Base-by-base conservation (phyloP, 768 basidiomycete species). In the Gloeophyllum trabeum region DNA sequence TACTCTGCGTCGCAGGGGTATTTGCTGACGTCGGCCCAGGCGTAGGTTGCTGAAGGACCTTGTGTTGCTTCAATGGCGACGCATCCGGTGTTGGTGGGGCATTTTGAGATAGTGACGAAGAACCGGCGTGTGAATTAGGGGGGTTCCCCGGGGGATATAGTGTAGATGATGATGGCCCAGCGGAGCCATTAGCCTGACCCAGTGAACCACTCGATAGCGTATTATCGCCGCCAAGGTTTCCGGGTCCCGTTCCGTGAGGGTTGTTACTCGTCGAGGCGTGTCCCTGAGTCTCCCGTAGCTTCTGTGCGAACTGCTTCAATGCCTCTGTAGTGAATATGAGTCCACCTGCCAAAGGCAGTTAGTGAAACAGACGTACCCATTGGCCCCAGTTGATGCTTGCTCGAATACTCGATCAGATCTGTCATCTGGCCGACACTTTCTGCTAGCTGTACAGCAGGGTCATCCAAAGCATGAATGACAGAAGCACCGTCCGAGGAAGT, bases 361-460 rank as follows among this genome's bases (percentile, higher is more conserved):
- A 42, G 49, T 50, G 43, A 48, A 46, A 51, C 43, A 45, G 49
- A 67, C 75, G 53, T 61, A 89, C 86, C 79, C 52, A 74, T 56
- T 20, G 84, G 82, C 28, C 85, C 85, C 14, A 79, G 55, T 0
- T 61, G 40, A 5, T 61, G 58, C 25, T 78, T 71, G 20, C 51
- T 70, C 20, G 81, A 75, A 51, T 73, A 86, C 4, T 69, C 53
- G 42, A 90, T 86, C 41, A 90, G 65, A 49, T 88, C 84, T 24
- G 73, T 65, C 87, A 89, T 87, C 46, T 81, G 75, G 35, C 71
- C 73, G 4, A 89, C 84, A 51, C 82, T 86, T 57, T 90, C 86
- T 21, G 86, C 86, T 40, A 90, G 67, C 79, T 83, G 50, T 14
- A 39, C 48, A 25, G 45, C 45, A 23, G 44, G 46, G 48, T 45